Evolutionary conservation across 805 yeast species (phyloP), one percentile per base, ranked within the genome.

Genomic region (Teunomyces aglyptinius): DNA sequence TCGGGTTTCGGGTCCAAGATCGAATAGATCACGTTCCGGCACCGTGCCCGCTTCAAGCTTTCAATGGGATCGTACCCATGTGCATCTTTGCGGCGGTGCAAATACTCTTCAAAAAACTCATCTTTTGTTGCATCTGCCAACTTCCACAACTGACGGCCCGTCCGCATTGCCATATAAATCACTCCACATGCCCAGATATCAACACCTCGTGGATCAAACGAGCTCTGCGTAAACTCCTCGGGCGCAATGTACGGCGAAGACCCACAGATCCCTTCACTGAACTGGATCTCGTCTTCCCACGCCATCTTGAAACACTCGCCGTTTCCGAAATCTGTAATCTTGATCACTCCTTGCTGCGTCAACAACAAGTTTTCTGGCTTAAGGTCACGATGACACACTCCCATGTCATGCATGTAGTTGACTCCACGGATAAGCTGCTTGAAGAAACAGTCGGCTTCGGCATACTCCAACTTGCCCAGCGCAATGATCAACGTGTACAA

Each of bases 171-270:
- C 89, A 89, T 85, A 61, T 86, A 89, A 29, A 89, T 89, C 8
- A 89, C 92, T 42, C 96, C 96, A 70, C 96, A 88, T 0, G 96
- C 83, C 97, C 97, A 89, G 31, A 89, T 81, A 67, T 89, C 96
- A 5, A 86, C 86, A 29, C 86, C 77, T 47, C 96, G 68, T 2
- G 95, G 86, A 65, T 89, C 96, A 64, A 87, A 89, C 57, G 81
- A 82, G 33, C 76, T 69, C 49, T 61, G 67, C 2, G 77, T 72
- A 63, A 82, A 86, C 54, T 86, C 94, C 65, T 89, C 97, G 0
- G 97, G 96, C 0, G 96, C 95, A 58, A 90, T 87, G 63, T 89
- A 89, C 2, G 96, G 96, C 6, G 86, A 81, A 0, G 94, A 85
- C 6, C 96, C 97, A 65, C 90, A 85, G 5, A 88, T 75, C 4